phyloP scores from a whole-genome alignment of 2,329 filamentous ascomycete species.

The Hirsutella rhossiliensis region DNA sequence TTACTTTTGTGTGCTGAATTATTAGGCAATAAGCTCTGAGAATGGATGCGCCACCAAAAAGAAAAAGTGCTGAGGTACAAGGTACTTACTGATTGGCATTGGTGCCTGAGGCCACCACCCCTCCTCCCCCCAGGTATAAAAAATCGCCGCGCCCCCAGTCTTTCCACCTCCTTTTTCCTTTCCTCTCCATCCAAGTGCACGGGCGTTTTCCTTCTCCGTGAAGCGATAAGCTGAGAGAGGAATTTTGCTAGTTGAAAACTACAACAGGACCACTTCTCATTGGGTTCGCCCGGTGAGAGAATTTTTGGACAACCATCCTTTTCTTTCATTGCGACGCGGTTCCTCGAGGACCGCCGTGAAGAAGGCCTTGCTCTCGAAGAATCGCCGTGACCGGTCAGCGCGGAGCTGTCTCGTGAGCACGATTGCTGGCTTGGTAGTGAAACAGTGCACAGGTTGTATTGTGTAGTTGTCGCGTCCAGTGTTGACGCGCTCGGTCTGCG shows the following conservation, averaged over 20 bases:
- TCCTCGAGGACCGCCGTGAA: conserved; percentile 23
- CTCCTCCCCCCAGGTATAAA: conserved; percentile 19
- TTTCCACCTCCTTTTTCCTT: conserved; percentile 28
- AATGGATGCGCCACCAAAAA: too few relatives aligned
- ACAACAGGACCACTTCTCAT: conserved; percentile 58
- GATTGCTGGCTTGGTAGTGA: too few relatives aligned
- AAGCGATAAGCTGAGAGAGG: conserved; percentile 65
- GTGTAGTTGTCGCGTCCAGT: too few relatives aligned
- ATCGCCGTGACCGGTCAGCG: too few relatives aligned
- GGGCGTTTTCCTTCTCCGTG: conserved; percentile 49
- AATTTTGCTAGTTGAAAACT: conserved; percentile 87
- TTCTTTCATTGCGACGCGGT: conserved; percentile 28
- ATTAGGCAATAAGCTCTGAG: too few relatives aligned
- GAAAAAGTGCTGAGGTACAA: too few relatives aligned
- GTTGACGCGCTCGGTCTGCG: too few relatives aligned
- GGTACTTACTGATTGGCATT: not conserved
- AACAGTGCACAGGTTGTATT: too few relatives aligned
- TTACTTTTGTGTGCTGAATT: too few relatives aligned
- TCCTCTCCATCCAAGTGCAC: conserved; percentile 47
- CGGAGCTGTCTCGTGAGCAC: too few relatives aligned
- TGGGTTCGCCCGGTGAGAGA: conserved; percentile 55
- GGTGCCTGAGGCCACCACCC: conserved; percentile 2
- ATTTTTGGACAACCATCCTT: conserved; percentile 52
- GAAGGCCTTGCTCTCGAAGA: conserved; percentile 20
- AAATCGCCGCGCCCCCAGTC: conserved; percentile 6